phyloP scores from a whole-genome alignment of 2,329 filamentous ascomycete species.

The Fusarium buxicola region DNA sequence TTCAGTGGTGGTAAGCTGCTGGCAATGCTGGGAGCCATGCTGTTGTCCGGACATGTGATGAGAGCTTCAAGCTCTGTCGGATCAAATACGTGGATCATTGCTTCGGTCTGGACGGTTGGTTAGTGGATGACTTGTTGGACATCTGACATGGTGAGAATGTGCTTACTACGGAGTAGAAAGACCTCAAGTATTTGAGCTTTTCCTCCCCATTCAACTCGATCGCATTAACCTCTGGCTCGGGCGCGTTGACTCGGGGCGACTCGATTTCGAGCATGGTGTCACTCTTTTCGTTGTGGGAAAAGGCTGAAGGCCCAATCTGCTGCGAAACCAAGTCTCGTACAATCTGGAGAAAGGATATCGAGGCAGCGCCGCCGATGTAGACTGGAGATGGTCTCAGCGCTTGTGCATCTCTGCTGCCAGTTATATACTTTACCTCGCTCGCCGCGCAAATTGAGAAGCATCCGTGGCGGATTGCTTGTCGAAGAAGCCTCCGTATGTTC shows the following conservation, averaged over 20 bases:
- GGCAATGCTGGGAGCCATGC: background rate
- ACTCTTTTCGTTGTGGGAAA: conserved; percentile 45
- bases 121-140: accelerated
- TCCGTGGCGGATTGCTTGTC: conserved; percentile 47
- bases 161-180: conserved; percentile 38
- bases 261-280: conserved; percentile 46
- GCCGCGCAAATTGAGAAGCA: conserved; percentile 64
- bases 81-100: conserved; percentile 50
- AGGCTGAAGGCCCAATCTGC: conserved; percentile 43
- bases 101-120: conserved; percentile 46
- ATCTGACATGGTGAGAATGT: accelerated
- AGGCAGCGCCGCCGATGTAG: conserved; percentile 62
- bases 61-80: conserved; percentile 45
- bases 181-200: conserved; percentile 24
- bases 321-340: conserved; percentile 42
- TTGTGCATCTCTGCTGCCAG: background rate
- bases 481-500: conserved; percentile 26
- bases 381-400: conserved; percentile 47
- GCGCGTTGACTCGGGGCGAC: conserved; percentile 20
- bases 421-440: conserved; percentile 57
- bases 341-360: conserved; percentile 65
- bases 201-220: conserved; percentile 1
- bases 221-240: background rate
- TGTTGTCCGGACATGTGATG: conserved; percentile 19
- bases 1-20: conserved; percentile 6